Conservation (phyloP, 768 basidiomycete species). For the Pisolithus sp. region DNA sequence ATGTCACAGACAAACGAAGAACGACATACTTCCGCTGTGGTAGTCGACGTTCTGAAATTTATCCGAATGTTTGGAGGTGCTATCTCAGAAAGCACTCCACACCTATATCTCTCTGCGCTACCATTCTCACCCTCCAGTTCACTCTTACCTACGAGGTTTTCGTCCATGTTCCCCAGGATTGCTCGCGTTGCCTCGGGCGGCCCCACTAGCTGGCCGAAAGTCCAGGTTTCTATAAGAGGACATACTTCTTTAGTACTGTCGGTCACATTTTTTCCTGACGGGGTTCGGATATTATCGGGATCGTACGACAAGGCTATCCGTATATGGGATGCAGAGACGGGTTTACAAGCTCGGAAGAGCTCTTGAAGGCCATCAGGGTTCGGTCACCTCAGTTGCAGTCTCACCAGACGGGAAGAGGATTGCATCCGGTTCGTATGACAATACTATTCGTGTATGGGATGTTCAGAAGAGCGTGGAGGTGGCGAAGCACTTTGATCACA, state of each 20-base stretch:
- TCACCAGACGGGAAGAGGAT: constrained; percentile 4
- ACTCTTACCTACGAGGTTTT: constrained; percentile 5
- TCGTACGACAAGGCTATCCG: background rate
- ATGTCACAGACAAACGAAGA: constrained; percentile 3
- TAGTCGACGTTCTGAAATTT: constrained; percentile 24
- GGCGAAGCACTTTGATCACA: background rate
- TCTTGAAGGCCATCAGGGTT: background rate
- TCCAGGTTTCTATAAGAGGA: constrained; percentile 5
- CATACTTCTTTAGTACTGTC: constrained; percentile 7
- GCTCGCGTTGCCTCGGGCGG: background rate
- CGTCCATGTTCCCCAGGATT: background rate
- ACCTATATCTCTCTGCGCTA: constrained; percentile 36
- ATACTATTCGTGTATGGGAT: constrained; percentile 1
- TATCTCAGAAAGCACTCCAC: constrained; percentile 28
- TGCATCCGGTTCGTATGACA: background rate
- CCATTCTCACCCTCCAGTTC: constrained; percentile 27
- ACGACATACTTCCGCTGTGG: constrained; percentile 9
- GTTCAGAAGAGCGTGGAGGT: background rate
- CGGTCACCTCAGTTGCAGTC: constrained; percentile 1
- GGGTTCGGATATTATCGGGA: no score
- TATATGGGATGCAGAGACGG: background rate
- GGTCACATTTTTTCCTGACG: constrained; percentile 4
- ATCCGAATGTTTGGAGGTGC: constrained; percentile 23
- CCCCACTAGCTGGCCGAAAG: constrained; percentile 10
- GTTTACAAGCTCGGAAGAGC: background rate